Evolutionary conservation across 805 yeast species (phyloP), one percentile per base, ranked within the genome.

Genomic region (Cyberlindnera xishuangbannaensis): DNA sequence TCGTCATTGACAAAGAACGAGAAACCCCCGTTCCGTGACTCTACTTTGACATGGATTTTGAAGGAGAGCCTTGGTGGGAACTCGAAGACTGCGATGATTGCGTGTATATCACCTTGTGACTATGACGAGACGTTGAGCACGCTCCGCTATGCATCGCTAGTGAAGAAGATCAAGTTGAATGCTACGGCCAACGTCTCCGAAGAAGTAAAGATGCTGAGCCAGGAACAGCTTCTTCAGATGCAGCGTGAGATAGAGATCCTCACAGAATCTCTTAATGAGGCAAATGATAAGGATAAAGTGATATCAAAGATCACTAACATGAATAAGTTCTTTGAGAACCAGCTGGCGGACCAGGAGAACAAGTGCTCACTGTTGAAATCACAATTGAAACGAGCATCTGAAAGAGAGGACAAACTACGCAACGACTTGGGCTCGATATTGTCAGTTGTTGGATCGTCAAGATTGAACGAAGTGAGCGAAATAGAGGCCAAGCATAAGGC

Each of bases 41-140:
- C 94, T 0, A 64, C 69, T 0, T 59, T 84, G 34, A 84, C 95
- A 0, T 80, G 88, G 74, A 59, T 84, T 3, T 61, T 84, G 41
- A 78, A 78, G 48, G 90, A 83, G 44, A 76, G 75, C 39, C 59
- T 85, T 23, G 86, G 92, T 2, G 95, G 95, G 1, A 82, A 83
- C 50, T 79, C 92, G n/a, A 83, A 81, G 49, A 87, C 95, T 0
- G 79, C 80, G 2, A 76, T 86, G 82, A 71, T 86, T n/a, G 92
- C 92, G 15, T 85, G 94, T 53, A 66, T 86, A 0, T 77, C 94
- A 0, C 94, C 95, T 1, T 65, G 75, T 13, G 90, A 82, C 47
- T 79, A 74, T 53, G 88, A 83, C 15, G 95, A 84, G 48, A 77
- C 86, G 0, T 54, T 77, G 45, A 80, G 83, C 25, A 84, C 95